A percentile compares a stretch with the other conserved stretches of the same genome.
These are phyloP conservation scores for Candida incommunis DNA, from an alignment of 805 yeast genomes.

Conservation along the genomic window DNA sequence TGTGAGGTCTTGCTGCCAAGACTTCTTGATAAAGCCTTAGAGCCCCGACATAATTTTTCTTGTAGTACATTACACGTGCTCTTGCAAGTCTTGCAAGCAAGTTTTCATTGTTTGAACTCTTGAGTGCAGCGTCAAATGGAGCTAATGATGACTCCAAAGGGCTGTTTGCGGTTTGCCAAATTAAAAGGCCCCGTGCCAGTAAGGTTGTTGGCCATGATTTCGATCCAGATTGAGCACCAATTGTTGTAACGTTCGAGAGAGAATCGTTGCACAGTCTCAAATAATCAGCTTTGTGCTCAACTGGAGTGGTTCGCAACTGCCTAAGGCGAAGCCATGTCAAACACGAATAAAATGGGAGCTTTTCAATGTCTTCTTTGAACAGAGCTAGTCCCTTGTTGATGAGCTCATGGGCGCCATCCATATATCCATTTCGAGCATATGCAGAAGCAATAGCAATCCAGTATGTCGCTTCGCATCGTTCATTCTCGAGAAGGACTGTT, in stretches of 20 bases:
- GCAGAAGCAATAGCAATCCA: conserved; percentile 84
- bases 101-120: conserved; percentile 40
- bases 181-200: conserved; percentile 56
- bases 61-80: conserved; percentile 65
- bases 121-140: conserved; percentile 46
- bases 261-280: conserved; percentile 1
- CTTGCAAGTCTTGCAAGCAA: conserved; percentile 68
- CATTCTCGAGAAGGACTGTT: conserved; percentile 63
- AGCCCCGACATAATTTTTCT: conserved; percentile 59
- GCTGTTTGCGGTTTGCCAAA: conserved; percentile 32
- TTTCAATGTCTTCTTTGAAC: conserved; percentile 24
- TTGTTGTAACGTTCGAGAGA: conserved; percentile 28
- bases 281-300: conserved; percentile 3
- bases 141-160: conserved; percentile 59
- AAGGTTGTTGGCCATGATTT: conserved; percentile 34
- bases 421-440: conserved; percentile 47
- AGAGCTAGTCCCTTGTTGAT: conserved; percentile 41
- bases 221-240: conserved; percentile 35
- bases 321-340: conserved; percentile 52
- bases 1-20: conserved; percentile 52
- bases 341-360: conserved; percentile 42
- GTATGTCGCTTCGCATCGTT: conserved; percentile 56
- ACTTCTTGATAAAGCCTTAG: conserved; percentile 75
- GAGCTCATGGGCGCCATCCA: conserved; percentile 50
- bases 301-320: conserved; percentile 19